phyloP scores from a whole-genome alignment of 2,329 filamentous ascomycete genomes.

The Chrysosporium keratinophilum region DNA sequence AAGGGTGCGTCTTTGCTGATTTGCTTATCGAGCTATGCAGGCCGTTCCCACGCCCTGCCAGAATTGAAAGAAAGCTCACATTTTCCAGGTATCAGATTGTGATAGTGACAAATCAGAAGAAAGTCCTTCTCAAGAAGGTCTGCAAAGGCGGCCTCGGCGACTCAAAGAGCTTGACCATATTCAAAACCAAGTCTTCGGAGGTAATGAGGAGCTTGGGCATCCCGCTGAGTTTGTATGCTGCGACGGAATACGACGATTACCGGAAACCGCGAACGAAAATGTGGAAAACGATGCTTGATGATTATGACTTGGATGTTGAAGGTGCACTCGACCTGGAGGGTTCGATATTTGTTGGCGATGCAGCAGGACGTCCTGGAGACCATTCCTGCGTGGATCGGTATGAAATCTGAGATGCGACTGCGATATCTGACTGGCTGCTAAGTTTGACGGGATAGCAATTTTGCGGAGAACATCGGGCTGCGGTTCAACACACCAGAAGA shows the following conservation, averaged over 20 bases:
- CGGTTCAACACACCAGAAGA: slow-evolving; percentile 80
- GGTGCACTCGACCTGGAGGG: slow-evolving; percentile 52
- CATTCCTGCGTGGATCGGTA: slow-evolving; percentile 52
- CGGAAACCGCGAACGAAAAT: slow-evolving; percentile 82
- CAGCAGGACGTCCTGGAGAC: slow-evolving; percentile 49
- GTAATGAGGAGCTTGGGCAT: slow-evolving; percentile 59
- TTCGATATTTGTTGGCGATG: slow-evolving; percentile 86
- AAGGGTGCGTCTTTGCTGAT: slow-evolving; percentile 46
- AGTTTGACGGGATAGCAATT: slow-evolving; percentile 47
- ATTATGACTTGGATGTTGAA: slow-evolving; percentile 47
- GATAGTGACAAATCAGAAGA: slow-evolving; percentile 82
- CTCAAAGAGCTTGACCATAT: slow-evolving; percentile 60
- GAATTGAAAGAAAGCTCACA: too few species aligned
- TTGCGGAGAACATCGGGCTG: slow-evolving; percentile 76
- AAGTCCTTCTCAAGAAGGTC: slow-evolving; percentile 62
- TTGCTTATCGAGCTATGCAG: background rate
- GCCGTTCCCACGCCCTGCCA: background rate
- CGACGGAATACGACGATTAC: slow-evolving; percentile 69
- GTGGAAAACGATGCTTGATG: slow-evolving; percentile 62
- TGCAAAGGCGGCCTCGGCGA: slow-evolving; percentile 58
- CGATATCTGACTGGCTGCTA: slow-evolving; percentile 16
- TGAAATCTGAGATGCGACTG: background rate
- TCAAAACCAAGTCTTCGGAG: slow-evolving; percentile 67
- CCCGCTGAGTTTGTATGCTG: slow-evolving; percentile 72
- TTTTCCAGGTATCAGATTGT: slow-evolving; percentile 56